A percentile compares a stretch with the other conserved stretches of the same genome.
phyloP scores from a whole-genome alignment of 768 basidiomycete genomes.

The Mycena leptocephala region DNA sequence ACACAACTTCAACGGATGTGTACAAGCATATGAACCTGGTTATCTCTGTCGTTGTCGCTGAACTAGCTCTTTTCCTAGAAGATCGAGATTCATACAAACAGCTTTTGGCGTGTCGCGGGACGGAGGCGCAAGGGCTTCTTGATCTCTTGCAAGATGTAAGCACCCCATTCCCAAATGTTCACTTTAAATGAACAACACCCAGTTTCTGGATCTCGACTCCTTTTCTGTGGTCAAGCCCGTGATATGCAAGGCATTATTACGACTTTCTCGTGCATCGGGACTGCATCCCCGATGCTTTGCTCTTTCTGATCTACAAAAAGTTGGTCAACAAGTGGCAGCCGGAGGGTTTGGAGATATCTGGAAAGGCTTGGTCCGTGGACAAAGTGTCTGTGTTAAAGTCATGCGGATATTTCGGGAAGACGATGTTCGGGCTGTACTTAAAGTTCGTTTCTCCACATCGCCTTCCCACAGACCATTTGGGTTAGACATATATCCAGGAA shows the following conservation, averaged over 20 bases:
- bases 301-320: not conserved
- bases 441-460: not conserved
- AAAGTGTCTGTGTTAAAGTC: constrained; percentile 33
- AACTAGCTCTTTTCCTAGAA: not conserved
- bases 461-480: not conserved
- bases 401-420: constrained; percentile 17
- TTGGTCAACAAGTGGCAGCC: constrained; percentile 13
- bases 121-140: constrained; percentile 11
- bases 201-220: constrained; percentile 21
- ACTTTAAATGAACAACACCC: not conserved
- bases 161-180: not conserved
- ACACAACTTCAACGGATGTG: not conserved
- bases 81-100: not conserved
- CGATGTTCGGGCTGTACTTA: constrained; percentile 3
- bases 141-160: constrained; percentile 29
- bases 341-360: constrained; percentile 32
- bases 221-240: not conserved
- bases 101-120: constrained; percentile 6
- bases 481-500: not conserved
- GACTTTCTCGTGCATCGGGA: constrained; percentile 26
- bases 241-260: constrained; percentile 11
- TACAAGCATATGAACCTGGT: not conserved
- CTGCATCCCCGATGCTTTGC: constrained; percentile 20
- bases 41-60: not conserved
- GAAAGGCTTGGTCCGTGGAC: constrained; percentile 27